phyloP scores from a whole-genome alignment of 371 early-diverging fungal species.

The Mortierella sp. region DNA sequence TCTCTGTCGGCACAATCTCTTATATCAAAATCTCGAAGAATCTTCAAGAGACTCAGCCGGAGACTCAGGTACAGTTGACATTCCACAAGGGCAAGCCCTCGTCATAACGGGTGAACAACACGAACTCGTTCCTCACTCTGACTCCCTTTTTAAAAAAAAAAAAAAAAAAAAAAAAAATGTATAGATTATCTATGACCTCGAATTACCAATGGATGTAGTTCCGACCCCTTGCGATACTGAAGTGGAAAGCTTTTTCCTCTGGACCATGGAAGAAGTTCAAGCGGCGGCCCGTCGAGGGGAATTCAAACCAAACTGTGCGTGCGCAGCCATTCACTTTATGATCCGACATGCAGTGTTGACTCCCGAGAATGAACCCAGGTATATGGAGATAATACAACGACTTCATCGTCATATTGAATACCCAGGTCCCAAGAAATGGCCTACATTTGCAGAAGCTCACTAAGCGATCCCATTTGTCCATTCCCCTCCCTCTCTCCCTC shows the following conservation, averaged over 20 bases:
- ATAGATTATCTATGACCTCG: slow-evolving; percentile 83
- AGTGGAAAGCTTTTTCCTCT: slow-evolving; percentile 84
- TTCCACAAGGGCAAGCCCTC: neutral
- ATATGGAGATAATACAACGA: slow-evolving; percentile 72
- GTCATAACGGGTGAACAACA: too few species aligned
- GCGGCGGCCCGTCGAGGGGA: slow-evolving; percentile 65
- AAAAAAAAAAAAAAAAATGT: neutral
- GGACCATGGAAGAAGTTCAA: slow-evolving; percentile 74
- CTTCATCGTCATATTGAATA: slow-evolving; percentile 75
- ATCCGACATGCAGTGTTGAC: slow-evolving; percentile 80
- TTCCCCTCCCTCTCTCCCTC: too few species aligned
- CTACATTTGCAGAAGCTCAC: slow-evolving; percentile 37
- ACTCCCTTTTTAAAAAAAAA: neutral
- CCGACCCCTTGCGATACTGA: slow-evolving; percentile 91
- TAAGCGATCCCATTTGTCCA: too few species aligned
- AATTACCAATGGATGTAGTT: slow-evolving; percentile 67
- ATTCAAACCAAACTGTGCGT: slow-evolving; percentile 92
- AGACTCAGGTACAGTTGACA: slow-evolving; percentile 66
- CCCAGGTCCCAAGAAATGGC: slow-evolving; percentile 68
- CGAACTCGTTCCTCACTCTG: neutral
- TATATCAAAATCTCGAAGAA: slow-evolving; percentile 68
- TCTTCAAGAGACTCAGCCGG: slow-evolving; percentile 68
- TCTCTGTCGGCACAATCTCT: slow-evolving; percentile 71
- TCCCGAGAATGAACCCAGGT: slow-evolving; percentile 86
- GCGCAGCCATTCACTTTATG: slow-evolving; percentile 87